A percentile compares a stretch with the other conserved stretches of the same genome.
phyloP scores from a whole-genome alignment of 2,329 filamentous ascomycete genomes.

The Ophiostoma sp. region DNA sequence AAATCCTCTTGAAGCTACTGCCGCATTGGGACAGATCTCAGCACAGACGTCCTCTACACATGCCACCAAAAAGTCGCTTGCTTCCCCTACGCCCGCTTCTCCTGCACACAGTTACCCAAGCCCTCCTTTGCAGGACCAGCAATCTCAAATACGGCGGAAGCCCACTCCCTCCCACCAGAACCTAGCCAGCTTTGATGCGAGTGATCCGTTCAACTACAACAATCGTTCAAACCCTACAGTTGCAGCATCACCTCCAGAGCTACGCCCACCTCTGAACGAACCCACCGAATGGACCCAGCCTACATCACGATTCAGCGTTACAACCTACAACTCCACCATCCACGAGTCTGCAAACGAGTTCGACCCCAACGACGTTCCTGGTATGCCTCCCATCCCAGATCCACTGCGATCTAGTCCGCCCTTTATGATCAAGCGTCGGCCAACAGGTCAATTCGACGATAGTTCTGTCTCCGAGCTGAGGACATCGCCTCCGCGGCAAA shows the following conservation, averaged over 20 bases:
- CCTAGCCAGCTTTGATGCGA: conserved; percentile 25
- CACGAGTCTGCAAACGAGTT: conserved; percentile 32
- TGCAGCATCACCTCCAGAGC: conserved; percentile 13
- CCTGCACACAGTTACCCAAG: conserved; percentile 35
- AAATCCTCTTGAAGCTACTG: conserved; percentile 34
- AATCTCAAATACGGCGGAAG: conserved; percentile 22
- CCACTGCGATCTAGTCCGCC: conserved; percentile 17
- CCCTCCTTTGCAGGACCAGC: conserved; percentile 30
- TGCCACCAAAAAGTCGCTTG: conserved; percentile 18
- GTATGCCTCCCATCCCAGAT: conserved; percentile 24
- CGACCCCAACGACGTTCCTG: conserved; percentile 19
- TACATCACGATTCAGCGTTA: conserved; percentile 58
- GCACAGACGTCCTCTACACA: conserved; percentile 16
- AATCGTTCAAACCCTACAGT: conserved; percentile 21
- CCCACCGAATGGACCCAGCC: conserved; percentile 44
- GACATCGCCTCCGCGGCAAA: conserved; percentile 18
- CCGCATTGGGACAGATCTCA: conserved; percentile 24
- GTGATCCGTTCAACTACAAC: conserved; percentile 28
- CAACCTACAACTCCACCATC: conserved; percentile 51
- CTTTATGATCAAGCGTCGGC: conserved; percentile 14
- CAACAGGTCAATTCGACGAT: neutral
- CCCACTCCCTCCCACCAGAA: conserved; percentile 20
- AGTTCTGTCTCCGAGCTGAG: neutral
- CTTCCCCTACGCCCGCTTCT: conserved; percentile 15
- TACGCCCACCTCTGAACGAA: conserved; percentile 24